Conservation (phyloP, 306 rosid species). For the Trichosanthes cucumerina region DNA sequence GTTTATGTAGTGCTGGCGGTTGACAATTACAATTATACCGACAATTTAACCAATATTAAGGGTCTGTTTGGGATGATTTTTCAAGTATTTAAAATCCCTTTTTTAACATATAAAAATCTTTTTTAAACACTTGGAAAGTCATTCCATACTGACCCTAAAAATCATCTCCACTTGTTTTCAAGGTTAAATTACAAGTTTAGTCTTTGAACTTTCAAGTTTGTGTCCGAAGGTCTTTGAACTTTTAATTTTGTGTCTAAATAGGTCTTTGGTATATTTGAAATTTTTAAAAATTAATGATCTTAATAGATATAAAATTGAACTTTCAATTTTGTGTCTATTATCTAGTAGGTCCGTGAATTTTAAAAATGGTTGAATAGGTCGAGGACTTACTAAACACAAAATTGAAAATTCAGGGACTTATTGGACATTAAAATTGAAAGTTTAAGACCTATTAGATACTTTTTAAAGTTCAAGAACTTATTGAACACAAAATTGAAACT, state of each 20-base stretch:
- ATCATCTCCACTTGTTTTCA: not conserved
- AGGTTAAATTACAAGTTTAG: not conserved
- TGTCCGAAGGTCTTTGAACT: not conserved
- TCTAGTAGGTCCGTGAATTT: not conserved
- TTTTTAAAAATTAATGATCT: too few species aligned
- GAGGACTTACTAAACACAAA: not conserved
- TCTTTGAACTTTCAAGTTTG: not conserved
- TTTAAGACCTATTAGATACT: not conserved
- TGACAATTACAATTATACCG: not conserved
- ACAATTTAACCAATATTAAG: not conserved
- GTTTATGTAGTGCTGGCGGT: not conserved
- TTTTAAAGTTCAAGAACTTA: not conserved
- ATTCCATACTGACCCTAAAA: not conserved
- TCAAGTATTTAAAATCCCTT: too few species aligned
- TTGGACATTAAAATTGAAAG: too few species aligned
- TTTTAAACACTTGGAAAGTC: not conserved
- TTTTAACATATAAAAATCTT: too few species aligned
- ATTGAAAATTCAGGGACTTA: not conserved
- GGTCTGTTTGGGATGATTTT: too few species aligned
- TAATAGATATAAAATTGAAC: too few species aligned
- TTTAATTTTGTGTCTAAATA: too few species aligned
- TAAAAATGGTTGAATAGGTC: not conserved
- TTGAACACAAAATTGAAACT: not conserved
- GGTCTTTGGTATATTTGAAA: too few species aligned
- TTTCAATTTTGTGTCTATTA: not conserved